Conservation (phyloP, 805 yeast genomes). For the Candida suzukii region DNA sequence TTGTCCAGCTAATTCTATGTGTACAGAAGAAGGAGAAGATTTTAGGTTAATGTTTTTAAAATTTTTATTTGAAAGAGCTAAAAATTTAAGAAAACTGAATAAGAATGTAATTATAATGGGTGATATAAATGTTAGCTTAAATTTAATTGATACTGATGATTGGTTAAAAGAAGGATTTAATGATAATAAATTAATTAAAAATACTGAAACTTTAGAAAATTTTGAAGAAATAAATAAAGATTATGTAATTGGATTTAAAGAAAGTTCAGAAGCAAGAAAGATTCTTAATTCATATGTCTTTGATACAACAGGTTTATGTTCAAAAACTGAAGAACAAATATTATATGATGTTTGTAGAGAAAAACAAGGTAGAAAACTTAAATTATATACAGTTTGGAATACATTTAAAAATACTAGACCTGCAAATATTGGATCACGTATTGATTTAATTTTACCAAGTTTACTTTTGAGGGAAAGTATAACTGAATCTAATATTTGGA, state of each 20-base stretch:
- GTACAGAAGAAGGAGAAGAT: slow-evolving; percentile 57
- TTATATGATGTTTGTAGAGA: slow-evolving; percentile 55
- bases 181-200: slow-evolving; percentile 24
- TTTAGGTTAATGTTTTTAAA: slow-evolving; percentile 53
- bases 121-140: slow-evolving; percentile 78
- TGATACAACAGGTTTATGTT: slow-evolving; percentile 21
- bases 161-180: slow-evolving; percentile 39
- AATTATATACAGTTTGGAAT: slow-evolving; percentile 91
- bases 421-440: slow-evolving; percentile 79
- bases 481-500: slow-evolving; percentile 51
- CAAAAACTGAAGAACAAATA: slow-evolving; percentile 23
- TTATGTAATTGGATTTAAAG: slow-evolving; percentile 27
- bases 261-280: slow-evolving; percentile 33
- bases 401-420: slow-evolving; percentile 70
- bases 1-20: slow-evolving; percentile 87
- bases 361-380: slow-evolving; percentile 47
- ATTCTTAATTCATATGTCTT: slow-evolving; percentile 37
- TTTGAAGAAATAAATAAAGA: slow-evolving; percentile 31
- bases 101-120: slow-evolving; percentile 79
- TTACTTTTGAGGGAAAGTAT: slow-evolving; percentile 25
- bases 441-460: slow-evolving; percentile 66
- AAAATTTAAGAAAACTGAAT: slow-evolving; percentile 44
- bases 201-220: slow-evolving; percentile 4
- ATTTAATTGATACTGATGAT: slow-evolving; percentile 79
- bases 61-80: slow-evolving; percentile 54